Evolutionary conservation across 108 stramenopile genomes (phyloP).

Genomic region (Seminavis robusta): DNA sequence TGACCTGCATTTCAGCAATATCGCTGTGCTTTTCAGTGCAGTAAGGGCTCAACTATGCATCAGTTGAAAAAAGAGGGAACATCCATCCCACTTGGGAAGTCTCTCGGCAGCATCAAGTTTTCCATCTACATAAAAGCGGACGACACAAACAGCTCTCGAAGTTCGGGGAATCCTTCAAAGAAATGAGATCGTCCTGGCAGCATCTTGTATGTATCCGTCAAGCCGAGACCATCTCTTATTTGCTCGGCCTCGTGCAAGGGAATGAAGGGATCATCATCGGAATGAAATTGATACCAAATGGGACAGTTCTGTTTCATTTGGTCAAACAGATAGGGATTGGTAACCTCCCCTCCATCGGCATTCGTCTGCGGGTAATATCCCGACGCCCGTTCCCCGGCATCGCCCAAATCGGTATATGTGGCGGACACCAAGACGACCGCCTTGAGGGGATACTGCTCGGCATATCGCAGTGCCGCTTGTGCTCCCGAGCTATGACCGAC

Average conservation of each 20-base stretch:
- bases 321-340: slow-evolving; percentile 54
- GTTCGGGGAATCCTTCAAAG: slow-evolving; percentile 51
- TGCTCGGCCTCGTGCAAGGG: slow-evolving; percentile 49
- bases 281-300: slow-evolving; percentile 67
- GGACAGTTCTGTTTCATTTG: slow-evolving; percentile 53
- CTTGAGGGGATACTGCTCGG: slow-evolving; percentile 41
- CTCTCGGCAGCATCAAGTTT: too few relatives aligned
- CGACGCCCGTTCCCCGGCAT: slow-evolving; percentile 64
- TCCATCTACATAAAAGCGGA: too few relatives aligned
- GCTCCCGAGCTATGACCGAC: slow-evolving; percentile 74
- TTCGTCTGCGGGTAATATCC: slow-evolving; percentile 61
- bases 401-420: slow-evolving; percentile 64
- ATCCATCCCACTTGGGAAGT: too few relatives aligned
- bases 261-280: slow-evolving; percentile 73
- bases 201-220: slow-evolving; percentile 50
- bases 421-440: slow-evolving; percentile 59
- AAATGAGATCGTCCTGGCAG: slow-evolving; percentile 65
- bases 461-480: slow-evolving; percentile 62
- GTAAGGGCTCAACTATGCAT: too few relatives aligned
- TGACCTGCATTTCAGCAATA: too few relatives aligned
- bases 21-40: too few relatives aligned
- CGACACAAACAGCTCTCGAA: slow-evolving; percentile 38
- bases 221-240: slow-evolving; percentile 52
- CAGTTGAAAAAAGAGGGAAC: too few relatives aligned
- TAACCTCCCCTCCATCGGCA: slow-evolving; percentile 15